Base-by-base conservation (phyloP, 2,329 filamentous ascomycete species). In the Paecilomyces sp. region DNA sequence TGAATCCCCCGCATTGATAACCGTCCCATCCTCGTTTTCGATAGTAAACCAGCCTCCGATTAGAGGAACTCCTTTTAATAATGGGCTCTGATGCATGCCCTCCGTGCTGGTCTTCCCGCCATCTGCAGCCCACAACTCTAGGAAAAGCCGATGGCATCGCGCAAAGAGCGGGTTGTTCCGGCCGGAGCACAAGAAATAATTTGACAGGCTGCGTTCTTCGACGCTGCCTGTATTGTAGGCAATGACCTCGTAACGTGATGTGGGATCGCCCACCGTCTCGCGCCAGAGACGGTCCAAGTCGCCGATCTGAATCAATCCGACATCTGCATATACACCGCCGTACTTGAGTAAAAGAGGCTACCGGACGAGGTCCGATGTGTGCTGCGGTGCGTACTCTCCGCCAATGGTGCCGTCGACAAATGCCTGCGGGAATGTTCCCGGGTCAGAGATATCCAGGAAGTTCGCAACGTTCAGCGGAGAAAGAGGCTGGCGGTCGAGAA, bases 241-340 rank as follows among this genome's bases (percentile, higher is more conserved):
- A 7, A 83, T 63, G 4, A 84, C 68, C 55, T 83, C 79, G 62
- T 72, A 83, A 0, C 68, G 77, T 2, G 80, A 82, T 2, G 63
- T 62, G 0, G 78, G 71, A 60, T 83, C 73, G 3, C 70, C 78
- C 7, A 86, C 68, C 0, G 79, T 83, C 56, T 75, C 64, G 55
- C 73, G 72, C 83, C 83, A 87, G 9, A 85, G 67, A 3, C 72
- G 66, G 65, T 86, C 79, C 2, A 86, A 63, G 68, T 85, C 81
- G 6, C 83, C 83, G 61, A 86, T 84, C 60, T 82, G 80, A 61
- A 85, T 75, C 62, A 84, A 67, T 0, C 83, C 83, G 0, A 83
- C 83, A 63, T 86, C 83, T 0, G 81, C 79, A 64, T 85, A 86
- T 0, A 85, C 76, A 30, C 83, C 84, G 54, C 84, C 83, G 63